Conservation (phyloP, 2,329 filamentous ascomycete species). For the Trichoderma aggressivum region DNA sequence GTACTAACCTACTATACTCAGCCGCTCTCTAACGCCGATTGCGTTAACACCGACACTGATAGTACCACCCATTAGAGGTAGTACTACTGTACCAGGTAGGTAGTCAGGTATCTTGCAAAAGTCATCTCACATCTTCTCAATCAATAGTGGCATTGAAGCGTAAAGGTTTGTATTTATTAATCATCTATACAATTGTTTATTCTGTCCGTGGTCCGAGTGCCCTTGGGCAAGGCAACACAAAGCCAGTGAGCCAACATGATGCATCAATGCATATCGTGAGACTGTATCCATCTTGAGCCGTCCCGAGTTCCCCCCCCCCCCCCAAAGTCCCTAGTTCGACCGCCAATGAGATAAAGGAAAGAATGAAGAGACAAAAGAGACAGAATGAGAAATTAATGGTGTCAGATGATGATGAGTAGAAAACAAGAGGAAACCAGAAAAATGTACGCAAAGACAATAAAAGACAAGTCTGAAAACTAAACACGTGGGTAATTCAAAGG, state of each 20-base stretch:
- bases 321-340: background rate
- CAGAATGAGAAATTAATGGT: background rate
- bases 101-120: background rate
- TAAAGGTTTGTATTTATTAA: background rate
- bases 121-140: background rate
- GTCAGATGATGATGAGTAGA: background rate
- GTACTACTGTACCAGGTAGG: too few relatives aligned
- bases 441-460: background rate
- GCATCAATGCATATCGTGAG: slow-evolving; percentile 8
- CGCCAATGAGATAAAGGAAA: background rate
- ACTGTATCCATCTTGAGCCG: slow-evolving; percentile 2
- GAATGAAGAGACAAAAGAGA: background rate
- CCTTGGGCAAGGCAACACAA: background rate
- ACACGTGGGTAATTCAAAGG: background rate
- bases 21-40: background rate
- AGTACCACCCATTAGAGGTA: too few relatives aligned
- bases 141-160: background rate
- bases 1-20: too few relatives aligned
- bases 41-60: background rate
- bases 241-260: background rate
- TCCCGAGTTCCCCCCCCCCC: background rate
- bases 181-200: background rate
- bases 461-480: slow-evolving; percentile 24
- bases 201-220: background rate
- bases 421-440: slow-evolving; percentile 13